Percentiles rank a stretch among this genome's conserved stretches.
phyloP scores from a whole-genome alignment of 352 stramenopile species.

The Phytopythium mirpurense region DNA sequence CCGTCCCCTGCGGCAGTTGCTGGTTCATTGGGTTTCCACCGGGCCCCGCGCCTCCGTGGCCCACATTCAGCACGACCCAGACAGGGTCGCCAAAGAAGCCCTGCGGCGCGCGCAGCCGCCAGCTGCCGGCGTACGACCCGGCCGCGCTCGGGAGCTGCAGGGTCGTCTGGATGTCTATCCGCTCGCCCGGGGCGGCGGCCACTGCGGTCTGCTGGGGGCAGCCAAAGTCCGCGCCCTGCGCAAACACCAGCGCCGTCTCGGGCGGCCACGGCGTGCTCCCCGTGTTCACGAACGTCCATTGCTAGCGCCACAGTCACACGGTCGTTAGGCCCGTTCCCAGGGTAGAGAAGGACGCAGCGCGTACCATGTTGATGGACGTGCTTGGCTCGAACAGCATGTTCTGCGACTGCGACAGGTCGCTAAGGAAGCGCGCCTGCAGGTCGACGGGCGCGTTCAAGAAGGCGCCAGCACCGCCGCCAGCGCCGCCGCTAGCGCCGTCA shows the following conservation, averaged over 20 bases:
- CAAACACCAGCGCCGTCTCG: slow-evolving; percentile 58
- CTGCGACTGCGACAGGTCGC: slow-evolving; percentile 57
- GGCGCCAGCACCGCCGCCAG: neutral
- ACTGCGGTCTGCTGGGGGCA: slow-evolving; percentile 53
- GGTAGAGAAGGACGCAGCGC: neutral
- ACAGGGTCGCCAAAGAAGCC: slow-evolving; percentile 75
- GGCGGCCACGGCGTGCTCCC: slow-evolving; percentile 47
- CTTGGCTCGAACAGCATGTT: slow-evolving; percentile 45
- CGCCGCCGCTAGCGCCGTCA: slow-evolving; percentile 31
- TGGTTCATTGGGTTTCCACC: slow-evolving; percentile 15
- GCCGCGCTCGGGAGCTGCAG: slow-evolving; percentile 50
- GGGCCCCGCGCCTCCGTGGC: slow-evolving; percentile 15
- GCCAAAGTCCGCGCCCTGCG: slow-evolving; percentile 57
- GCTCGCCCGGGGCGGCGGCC: slow-evolving; percentile 25
- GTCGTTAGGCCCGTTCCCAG: slow-evolving; percentile 4
- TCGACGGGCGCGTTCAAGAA: slow-evolving; percentile 17
- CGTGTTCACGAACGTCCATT: slow-evolving; percentile 79
- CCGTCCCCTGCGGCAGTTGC: slow-evolving; percentile 8
- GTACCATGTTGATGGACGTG: slow-evolving; percentile 55
- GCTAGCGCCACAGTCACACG: slow-evolving; percentile 16
- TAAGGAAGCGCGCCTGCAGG: slow-evolving; percentile 55
- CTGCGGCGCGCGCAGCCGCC: slow-evolving; percentile 54
- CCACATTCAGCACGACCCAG: slow-evolving; percentile 75
- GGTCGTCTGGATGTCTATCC: slow-evolving; percentile 58
- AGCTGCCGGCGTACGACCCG: slow-evolving; percentile 69